phyloP scores from a whole-genome alignment of 139 green algal genomes.

The Chlorella vulgaris region DNA sequence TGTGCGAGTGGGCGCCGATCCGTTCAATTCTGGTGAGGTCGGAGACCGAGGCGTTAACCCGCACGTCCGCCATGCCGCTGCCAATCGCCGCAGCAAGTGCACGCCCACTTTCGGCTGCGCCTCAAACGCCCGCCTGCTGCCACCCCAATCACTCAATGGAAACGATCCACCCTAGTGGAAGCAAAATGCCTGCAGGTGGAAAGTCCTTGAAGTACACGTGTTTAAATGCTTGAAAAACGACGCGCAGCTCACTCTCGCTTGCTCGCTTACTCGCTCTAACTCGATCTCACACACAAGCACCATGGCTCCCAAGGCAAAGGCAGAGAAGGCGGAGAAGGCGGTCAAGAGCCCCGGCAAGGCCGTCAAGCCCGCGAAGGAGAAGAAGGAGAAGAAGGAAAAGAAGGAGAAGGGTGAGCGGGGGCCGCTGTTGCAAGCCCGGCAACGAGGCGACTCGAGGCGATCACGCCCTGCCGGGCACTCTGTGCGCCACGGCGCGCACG shows the following conservation, averaged over 20 bases:
- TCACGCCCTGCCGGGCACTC: background rate
- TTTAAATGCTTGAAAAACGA: background rate
- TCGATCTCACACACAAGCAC: background rate
- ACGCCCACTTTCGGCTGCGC: background rate
- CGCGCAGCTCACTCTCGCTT: background rate
- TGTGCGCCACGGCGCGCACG: no score
- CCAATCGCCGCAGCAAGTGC: background rate
- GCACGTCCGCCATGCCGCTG: constrained; percentile 60
- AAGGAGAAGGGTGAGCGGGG: background rate
- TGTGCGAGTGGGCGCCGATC: constrained; percentile 97
- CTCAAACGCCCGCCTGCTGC: background rate
- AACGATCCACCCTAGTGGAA: no score
- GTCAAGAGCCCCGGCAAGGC: constrained; percentile 24
- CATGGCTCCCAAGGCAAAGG: constrained; percentile 37
- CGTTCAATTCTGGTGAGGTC: constrained; percentile 97
- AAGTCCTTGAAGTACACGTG: no score
- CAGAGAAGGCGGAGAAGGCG: constrained; percentile 7
- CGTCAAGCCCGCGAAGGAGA: constrained; percentile 34
- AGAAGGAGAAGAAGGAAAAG: constrained; percentile 51
- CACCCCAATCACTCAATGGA: no score
- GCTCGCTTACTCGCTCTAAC: background rate
- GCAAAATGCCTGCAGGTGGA: no score
- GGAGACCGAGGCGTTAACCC: constrained; percentile 78
- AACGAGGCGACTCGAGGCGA: no score
- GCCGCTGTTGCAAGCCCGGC: background rate